Evolutionary conservation across 805 yeast species (phyloP).

Genomic region (Nakazawaea ambrosiae): DNA sequence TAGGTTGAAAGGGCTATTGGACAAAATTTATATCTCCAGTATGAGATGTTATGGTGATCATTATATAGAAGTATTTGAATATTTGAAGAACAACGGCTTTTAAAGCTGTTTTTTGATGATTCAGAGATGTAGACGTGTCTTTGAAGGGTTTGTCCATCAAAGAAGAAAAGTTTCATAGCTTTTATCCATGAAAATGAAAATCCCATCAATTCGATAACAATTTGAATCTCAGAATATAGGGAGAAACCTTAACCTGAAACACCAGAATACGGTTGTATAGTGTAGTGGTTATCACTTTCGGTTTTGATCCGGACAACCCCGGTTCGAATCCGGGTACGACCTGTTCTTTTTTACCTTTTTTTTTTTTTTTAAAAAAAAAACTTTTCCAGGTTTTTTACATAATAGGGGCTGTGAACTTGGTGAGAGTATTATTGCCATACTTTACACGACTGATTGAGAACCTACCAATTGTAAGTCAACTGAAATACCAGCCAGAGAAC

Average conservation of each 20-base stretch:
- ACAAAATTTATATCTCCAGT: neutral
- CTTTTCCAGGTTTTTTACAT: no score
- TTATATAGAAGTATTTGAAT: slow-evolving; percentile 1
- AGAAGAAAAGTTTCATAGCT: no score
- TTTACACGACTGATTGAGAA: no score
- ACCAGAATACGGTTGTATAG: slow-evolving; percentile 39
- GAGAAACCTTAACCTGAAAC: no score
- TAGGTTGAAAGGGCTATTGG: neutral
- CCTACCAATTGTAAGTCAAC: no score
- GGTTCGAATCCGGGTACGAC: slow-evolving; percentile 86
- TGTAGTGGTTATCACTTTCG: slow-evolving; percentile 57
- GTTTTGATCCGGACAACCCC: slow-evolving; percentile 67
- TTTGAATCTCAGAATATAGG: no score
- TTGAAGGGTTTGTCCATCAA: no score
- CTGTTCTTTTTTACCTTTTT: slow-evolving; percentile 29
- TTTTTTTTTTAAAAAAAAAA: no score
- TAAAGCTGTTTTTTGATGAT: neutral
- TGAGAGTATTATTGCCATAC: no score
- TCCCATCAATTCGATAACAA: no score
- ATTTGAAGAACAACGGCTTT: slow-evolving; percentile 1
- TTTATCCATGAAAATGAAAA: no score
- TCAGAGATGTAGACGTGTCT: neutral
- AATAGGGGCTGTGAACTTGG: neutral
- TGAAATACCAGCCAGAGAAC: no score
- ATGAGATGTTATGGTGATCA: neutral